phyloP scores from a whole-genome alignment of 2,329 filamentous ascomycete genomes.

The Shiraia sp. region DNA sequence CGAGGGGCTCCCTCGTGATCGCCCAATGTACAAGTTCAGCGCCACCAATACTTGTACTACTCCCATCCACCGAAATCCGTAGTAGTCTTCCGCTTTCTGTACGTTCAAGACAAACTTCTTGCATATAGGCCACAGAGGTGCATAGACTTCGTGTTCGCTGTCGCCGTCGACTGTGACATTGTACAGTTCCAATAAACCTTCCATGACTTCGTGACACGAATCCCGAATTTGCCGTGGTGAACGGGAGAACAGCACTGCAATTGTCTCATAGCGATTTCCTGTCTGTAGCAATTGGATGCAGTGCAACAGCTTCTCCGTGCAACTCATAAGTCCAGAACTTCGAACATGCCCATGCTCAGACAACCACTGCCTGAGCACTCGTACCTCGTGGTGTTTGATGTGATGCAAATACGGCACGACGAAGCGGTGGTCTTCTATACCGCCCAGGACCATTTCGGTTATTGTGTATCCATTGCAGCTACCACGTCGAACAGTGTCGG shows the following conservation, averaged over 20 bases:
- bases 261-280: constrained; percentile 28
- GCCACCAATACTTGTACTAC: constrained; percentile 28
- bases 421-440: constrained; percentile 15
- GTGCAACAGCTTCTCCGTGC: constrained; percentile 33
- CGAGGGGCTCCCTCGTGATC: constrained; percentile 18
- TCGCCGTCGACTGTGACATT: constrained; percentile 18
- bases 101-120: constrained; percentile 10
- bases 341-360: constrained; percentile 12
- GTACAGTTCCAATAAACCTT: constrained; percentile 28
- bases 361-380: constrained; percentile 25
- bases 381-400: constrained; percentile 33
- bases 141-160: constrained; percentile 13
- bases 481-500: constrained; percentile 21
- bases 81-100: constrained; percentile 19
- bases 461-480: constrained; percentile 22
- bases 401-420: constrained; percentile 20
- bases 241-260: constrained; percentile 35
- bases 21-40: constrained; percentile 35
- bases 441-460: constrained; percentile 23
- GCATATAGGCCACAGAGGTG: constrained; percentile 25
- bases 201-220: constrained; percentile 31
- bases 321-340: constrained; percentile 19
- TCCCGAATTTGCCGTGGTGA: constrained; percentile 26
- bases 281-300: constrained; percentile 30
- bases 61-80: constrained; percentile 22